Evolutionary conservation across 352 stramenopile genomes (phyloP), one percentile per base, ranked within the genome.

Genomic region (Phytophthora cactorum): DNA sequence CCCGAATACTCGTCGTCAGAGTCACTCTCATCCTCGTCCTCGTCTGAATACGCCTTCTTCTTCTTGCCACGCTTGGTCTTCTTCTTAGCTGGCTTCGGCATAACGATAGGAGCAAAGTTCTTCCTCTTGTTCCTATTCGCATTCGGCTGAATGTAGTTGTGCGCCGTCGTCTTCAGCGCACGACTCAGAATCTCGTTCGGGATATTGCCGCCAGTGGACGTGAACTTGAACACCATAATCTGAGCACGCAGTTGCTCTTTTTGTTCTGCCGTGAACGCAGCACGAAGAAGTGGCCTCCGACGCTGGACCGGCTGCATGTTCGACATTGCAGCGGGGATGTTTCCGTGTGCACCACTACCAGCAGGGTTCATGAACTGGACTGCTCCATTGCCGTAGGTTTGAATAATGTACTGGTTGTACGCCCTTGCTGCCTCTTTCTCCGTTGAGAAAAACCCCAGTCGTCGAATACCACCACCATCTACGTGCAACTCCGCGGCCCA

Each of bases 211-310:
- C 86, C 88, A 4, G 82, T 94, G 4, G 87, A 91, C 17, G 86
- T 92, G 67, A 92, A 96, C 58, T 97, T 97, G 73, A 97, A 97
- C 54, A 95, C 86, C 88, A 97, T 96, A 67, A 97, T 97, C 60
- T 97, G 89, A 36, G 89, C 86, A 54, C 89, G 85, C 11, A 97
- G 57, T 32, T 97, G 89, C 52, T 97, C 89, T 61, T 96, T 96
- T 55, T 96, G 89, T 57, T 96, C 89, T 17, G 76, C 74, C 10
- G 86, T 84, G 54, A 95, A 96, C 5, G 74, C 82, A 29, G 84
- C 85, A 53, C 87, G 85, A 22, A 88, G 53, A 10, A 63, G 51
- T 2, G 78, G 57, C 12, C 84, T 81, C n/a, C 70, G 76, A 6
- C 72, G 81, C 51, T 87, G 79, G 14, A 88, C 51, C 6, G 73